phyloP scores from a whole-genome alignment of 345 rosid species.

The Raphanus sativus region DNA sequence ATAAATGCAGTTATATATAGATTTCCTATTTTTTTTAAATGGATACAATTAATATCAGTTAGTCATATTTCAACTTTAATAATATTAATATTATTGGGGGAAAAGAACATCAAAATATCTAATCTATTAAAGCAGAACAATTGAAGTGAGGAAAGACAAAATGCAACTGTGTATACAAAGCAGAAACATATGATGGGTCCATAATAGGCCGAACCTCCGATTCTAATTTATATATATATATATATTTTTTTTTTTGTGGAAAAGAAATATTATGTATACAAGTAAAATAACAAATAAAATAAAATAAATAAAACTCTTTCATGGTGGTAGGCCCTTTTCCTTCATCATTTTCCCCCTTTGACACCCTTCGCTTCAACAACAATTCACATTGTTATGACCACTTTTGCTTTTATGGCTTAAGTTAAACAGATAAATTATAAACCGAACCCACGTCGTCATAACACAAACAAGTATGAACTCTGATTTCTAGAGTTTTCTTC shows the following conservation, averaged over 20 bases:
- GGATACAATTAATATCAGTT: too few relatives aligned
- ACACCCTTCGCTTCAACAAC: constrained; percentile 21
- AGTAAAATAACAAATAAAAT: neutral
- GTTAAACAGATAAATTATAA: neutral
- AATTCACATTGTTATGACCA: constrained; percentile 1
- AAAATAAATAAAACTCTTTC: neutral
- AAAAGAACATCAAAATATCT: neutral
- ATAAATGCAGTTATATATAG: too few relatives aligned
- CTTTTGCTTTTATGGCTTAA: neutral
- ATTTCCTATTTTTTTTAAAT: too few relatives aligned
- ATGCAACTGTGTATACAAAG: neutral
- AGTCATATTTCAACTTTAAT: too few relatives aligned
- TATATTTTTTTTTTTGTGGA: too few relatives aligned
- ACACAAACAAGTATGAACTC: neutral
- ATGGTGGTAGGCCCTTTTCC: constrained; percentile 28
- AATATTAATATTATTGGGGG: neutral
- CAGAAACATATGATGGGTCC: neutral
- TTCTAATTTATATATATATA: neutral
- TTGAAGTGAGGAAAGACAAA: constrained; percentile 26
- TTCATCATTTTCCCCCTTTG: constrained; percentile 1
- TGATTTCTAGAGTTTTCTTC: neutral
- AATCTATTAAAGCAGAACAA: constrained; percentile 4
- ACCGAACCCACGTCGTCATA: neutral
- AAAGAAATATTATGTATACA: neutral
- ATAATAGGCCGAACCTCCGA: neutral